Base-by-base conservation (phyloP, 2,329 filamentous ascomycete species). In the Rhinocladiella similis region DNA sequence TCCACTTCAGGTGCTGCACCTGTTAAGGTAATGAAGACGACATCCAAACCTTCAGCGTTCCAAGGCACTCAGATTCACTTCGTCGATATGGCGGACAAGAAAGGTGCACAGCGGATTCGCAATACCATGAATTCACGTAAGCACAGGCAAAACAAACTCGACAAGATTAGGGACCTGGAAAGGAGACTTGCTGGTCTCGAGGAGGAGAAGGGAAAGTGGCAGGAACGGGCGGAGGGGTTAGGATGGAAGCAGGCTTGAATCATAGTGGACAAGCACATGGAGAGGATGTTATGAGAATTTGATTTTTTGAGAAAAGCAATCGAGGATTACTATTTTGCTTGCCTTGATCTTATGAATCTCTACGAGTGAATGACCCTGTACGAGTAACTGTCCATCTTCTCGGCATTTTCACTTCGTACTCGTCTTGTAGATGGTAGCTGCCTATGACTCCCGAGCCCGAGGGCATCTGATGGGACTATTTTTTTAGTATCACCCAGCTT, bases 121-220 rank as follows among this genome's bases (percentile, higher is more conserved):
- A 66, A 66, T 35, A 63, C 61, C 9, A 63, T 65, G 52, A 63
- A 61, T 36, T 66, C 64, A n/a, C 63, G 64, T 13, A 58, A 61
- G 35, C 59, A 65, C 46, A 52, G 63, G 19, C 61, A 66, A 27
- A 66, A 63, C 52, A 66, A 66, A 36, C 59, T 66, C 33, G 55
- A 61, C 16, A 54, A 54, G 27, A 66, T 66, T 38, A 53, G 61
- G 36, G 61, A 65, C 50, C 50, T 66, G 48, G 64, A 66, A 50
- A 53, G 56, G 52, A 58, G 59, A 53, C 48, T 65, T 22, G 61
- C 54, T 29, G 56, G 51, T 42, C 51, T 53, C 33, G 48, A 59
- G 36, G 53, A 51, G 29, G 61, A 65, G 48, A 61, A 41, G 54
- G 54, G 57, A 14, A 56, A 49, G 36, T 64, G 62, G 63, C 43